These are phyloP conservation scores for Myriosclerotinia curreyana DNA, from an alignment of 2,329 filamentous ascomycete species.

Conservation along the genomic window DNA sequence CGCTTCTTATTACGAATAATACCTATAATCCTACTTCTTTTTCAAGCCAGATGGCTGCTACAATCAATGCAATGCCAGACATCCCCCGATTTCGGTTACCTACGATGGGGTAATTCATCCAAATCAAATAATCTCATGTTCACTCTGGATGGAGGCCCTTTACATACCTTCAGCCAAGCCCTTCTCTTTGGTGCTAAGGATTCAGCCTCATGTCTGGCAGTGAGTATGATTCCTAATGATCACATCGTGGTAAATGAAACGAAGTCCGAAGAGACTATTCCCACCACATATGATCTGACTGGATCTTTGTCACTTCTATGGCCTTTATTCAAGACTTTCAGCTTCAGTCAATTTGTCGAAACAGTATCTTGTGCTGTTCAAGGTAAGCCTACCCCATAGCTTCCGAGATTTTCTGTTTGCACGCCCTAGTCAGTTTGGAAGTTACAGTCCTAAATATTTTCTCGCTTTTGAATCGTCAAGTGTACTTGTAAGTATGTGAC, in stretches of 20 bases:
- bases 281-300: conserved; percentile 27
- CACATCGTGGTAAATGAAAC: conserved; percentile 39
- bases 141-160: conserved; percentile 62
- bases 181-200: conserved; percentile 74
- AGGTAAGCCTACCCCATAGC: conserved; percentile 45
- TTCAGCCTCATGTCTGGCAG: conserved; percentile 68
- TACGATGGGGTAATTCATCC: conserved; percentile 66
- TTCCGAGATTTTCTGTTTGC: not conserved
- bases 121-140: conserved; percentile 68
- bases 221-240: conserved; percentile 64
- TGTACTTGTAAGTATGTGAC: conserved; percentile 12
- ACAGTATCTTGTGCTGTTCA: conserved; percentile 85
- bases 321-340: conserved; percentile 69
- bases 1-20: conserved; percentile 67
- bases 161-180: conserved; percentile 69
- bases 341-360: conserved; percentile 81
- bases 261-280: conserved; percentile 18
- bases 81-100: conserved; percentile 63
- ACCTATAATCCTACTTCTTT: conserved; percentile 66
- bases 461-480: not conserved
- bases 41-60: conserved; percentile 68
- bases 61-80: conserved; percentile 93
- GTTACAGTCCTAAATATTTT: not conserved
- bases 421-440: conserved; percentile 1
- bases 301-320: conserved; percentile 77